A percentile compares a stretch with the other conserved stretches of the same genome.
These are phyloP conservation scores for Penicillium longicatenatum DNA, from an alignment of 495 filamentous ascomycete species.

Conservation along the genomic window DNA sequence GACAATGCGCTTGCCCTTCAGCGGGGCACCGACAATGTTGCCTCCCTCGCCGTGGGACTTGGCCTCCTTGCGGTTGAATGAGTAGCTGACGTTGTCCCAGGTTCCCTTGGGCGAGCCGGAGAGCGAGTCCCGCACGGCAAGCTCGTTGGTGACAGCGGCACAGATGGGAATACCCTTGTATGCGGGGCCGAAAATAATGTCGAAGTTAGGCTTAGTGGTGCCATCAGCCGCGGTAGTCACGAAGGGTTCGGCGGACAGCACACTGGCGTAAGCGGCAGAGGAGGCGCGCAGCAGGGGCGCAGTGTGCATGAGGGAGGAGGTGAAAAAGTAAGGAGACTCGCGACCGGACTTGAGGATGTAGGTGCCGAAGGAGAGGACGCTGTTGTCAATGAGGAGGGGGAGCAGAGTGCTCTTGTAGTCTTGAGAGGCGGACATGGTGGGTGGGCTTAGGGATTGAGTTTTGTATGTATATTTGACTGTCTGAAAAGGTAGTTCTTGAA, in stretches of 20 bases:
- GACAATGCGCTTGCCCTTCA: slow-evolving; percentile 81
- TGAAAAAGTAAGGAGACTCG: slow-evolving; percentile 98
- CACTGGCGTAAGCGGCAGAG: slow-evolving; percentile 75
- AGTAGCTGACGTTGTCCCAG: slow-evolving; percentile 65
- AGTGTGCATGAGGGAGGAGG: slow-evolving; percentile 82
- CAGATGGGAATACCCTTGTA: slow-evolving; percentile 96
- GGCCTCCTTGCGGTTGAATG: slow-evolving; percentile 92
- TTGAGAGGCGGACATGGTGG: slow-evolving; percentile 30
- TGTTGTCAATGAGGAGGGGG: slow-evolving; percentile 66
- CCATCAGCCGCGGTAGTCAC: slow-evolving; percentile 39
- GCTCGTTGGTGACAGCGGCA: slow-evolving; percentile 66
- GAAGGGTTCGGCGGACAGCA: slow-evolving; percentile 56
- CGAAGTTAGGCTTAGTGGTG: slow-evolving; percentile 34
- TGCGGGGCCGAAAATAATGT: slow-evolving; percentile 68
- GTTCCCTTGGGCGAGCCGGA: slow-evolving; percentile 31
- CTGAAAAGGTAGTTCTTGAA: not conserved
- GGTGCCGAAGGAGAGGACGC: slow-evolving; percentile 83
- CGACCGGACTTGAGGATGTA: slow-evolving; percentile 92
- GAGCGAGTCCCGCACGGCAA: slow-evolving; percentile 61
- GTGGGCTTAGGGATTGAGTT: not conserved
- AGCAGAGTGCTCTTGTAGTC: slow-evolving; percentile 71
- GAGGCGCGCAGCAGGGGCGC: slow-evolving; percentile 72
- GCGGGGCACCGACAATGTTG: slow-evolving; percentile 79
- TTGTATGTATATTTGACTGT: not conserved
- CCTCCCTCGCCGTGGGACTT: slow-evolving; percentile 96